Conservation (phyloP, 2,329 filamentous ascomycete species). For the Verticillium klebahnii region DNA sequence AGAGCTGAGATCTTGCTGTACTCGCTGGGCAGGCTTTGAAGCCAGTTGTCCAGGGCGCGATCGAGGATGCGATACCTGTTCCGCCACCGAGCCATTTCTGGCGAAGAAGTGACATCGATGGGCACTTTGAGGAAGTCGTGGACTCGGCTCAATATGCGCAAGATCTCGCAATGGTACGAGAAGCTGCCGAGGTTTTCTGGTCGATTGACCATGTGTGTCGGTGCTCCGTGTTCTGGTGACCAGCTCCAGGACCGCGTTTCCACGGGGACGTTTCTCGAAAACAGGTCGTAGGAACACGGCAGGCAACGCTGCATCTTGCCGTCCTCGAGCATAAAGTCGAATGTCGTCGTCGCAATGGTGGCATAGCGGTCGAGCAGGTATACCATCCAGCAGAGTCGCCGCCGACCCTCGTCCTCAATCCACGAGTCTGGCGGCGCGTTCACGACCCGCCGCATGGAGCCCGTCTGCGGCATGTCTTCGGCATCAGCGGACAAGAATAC, state of each 20-base stretch:
- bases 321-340: slow-evolving; percentile 37
- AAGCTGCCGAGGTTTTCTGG: slow-evolving; percentile 40
- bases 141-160: slow-evolving; percentile 35
- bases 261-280: slow-evolving; percentile 37
- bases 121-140: slow-evolving; percentile 36
- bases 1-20: slow-evolving; percentile 40
- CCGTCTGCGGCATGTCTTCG: slow-evolving; percentile 25
- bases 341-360: slow-evolving; percentile 33
- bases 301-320: slow-evolving; percentile 32
- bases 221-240: slow-evolving; percentile 18
- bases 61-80: slow-evolving; percentile 35
- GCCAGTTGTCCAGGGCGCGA: slow-evolving; percentile 32
- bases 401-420: slow-evolving; percentile 39
- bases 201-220: slow-evolving; percentile 15
- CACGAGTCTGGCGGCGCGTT: slow-evolving; percentile 33
- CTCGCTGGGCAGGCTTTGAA: slow-evolving; percentile 37
- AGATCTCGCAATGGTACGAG: slow-evolving; percentile 39
- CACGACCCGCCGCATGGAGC: slow-evolving; percentile 27
- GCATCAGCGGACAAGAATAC: slow-evolving; percentile 29
- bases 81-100: slow-evolving; percentile 34
- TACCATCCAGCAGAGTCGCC: slow-evolving; percentile 39
- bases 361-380: slow-evolving; percentile 39
- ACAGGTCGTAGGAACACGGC: slow-evolving; percentile 39
- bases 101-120: slow-evolving; percentile 31
- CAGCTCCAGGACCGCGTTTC: slow-evolving; percentile 28